Conservation (phyloP, 1,139 yeast genomes). For the Candida anutae region DNA sequence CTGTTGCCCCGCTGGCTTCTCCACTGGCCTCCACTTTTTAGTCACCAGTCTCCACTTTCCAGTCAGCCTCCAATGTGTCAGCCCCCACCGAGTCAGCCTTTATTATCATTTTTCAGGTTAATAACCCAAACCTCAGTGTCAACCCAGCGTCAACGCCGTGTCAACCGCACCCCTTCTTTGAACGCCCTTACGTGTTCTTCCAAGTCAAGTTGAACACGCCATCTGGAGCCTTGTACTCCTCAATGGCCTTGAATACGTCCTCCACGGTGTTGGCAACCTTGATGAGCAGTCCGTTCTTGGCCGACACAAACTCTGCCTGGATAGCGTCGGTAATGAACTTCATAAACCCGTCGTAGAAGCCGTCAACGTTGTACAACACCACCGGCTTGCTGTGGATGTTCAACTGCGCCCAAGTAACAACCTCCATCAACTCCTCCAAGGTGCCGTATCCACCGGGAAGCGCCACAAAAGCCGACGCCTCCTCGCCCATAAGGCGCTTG, state of each 20-base stretch:
- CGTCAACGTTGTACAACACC: slow-evolving; percentile 68
- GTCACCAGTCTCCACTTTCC: too few species aligned
- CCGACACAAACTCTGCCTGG: slow-evolving; percentile 59
- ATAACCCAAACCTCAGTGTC: neutral
- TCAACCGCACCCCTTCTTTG: neutral
- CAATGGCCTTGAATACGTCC: slow-evolving; percentile 57
- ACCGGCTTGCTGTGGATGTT: slow-evolving; percentile 81
- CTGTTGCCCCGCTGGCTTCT: too few species aligned
- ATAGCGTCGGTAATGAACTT: slow-evolving; percentile 52
- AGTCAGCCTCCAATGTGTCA: too few species aligned
- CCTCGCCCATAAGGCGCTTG: slow-evolving; percentile 78
- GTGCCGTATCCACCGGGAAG: slow-evolving; percentile 94
- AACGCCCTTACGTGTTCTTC: slow-evolving; percentile 19
- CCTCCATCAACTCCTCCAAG: slow-evolving; percentile 82
- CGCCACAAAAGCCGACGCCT: slow-evolving; percentile 82
- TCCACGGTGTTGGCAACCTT: slow-evolving; percentile 61
- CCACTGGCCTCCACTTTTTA: too few species aligned
- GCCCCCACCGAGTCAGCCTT: too few species aligned
- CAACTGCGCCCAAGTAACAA: slow-evolving; percentile 84
- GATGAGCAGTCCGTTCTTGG: slow-evolving; percentile 59
- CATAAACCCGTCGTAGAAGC: slow-evolving; percentile 69
- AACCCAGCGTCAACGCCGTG: neutral
- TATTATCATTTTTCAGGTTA: too few species aligned
- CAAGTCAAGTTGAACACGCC: slow-evolving; percentile 73
- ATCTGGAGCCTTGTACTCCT: slow-evolving; percentile 57